Conservation (phyloP, 2,329 filamentous ascomycete species). For the Neofusicoccum sp. region DNA sequence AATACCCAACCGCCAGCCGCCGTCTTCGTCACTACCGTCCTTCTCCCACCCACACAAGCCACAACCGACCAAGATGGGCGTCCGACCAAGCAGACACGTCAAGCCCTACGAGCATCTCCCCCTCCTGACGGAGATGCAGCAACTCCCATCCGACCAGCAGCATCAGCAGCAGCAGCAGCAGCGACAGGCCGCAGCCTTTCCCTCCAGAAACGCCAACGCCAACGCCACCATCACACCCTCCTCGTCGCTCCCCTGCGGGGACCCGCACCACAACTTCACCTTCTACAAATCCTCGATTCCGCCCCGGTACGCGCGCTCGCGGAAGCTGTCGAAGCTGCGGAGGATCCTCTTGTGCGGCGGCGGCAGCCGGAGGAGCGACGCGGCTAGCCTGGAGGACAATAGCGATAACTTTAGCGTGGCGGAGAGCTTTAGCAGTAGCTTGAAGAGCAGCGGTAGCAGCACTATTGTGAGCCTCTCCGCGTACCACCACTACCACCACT, state of each 20-base stretch:
- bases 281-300: background rate
- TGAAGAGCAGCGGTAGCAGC: too few relatives aligned
- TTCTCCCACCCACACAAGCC: background rate
- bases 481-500: too few relatives aligned
- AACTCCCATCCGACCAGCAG: background rate
- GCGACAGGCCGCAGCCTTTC: too few relatives aligned
- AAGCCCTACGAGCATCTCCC: background rate
- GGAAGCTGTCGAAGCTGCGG: background rate
- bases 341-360: background rate
- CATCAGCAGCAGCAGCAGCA: background rate
- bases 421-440: background rate
- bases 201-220: background rate
- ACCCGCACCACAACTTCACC: background rate
- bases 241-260: background rate
- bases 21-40: too few relatives aligned
- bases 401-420: background rate
- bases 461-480: too few relatives aligned
- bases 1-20: too few relatives aligned
- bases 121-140: constrained; percentile 5
- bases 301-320: background rate
- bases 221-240: background rate
- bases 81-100: background rate
- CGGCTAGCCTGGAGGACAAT: background rate
- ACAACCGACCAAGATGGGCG: background rate
- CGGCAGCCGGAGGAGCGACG: background rate